These are phyloP conservation scores for Cercophora samala DNA, from an alignment of 495 filamentous ascomycete genomes.

Conservation along the genomic window DNA sequence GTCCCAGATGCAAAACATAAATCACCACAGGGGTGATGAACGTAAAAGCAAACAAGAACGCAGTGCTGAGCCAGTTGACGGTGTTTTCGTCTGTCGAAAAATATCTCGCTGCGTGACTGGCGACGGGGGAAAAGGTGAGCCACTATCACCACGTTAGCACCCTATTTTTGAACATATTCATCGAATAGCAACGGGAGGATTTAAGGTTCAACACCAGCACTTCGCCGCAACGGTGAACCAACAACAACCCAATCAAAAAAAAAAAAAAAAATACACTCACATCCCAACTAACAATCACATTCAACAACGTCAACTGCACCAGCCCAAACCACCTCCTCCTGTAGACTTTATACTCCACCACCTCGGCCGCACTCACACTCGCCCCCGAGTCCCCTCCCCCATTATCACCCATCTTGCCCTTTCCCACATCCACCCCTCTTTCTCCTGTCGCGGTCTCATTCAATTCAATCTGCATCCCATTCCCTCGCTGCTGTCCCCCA, in stretches of 20 bases:
- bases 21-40: slow-evolving; percentile 69
- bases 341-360: slow-evolving; percentile 66
- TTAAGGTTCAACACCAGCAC: neutral
- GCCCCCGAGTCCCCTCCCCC: too few species aligned
- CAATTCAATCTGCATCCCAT: slow-evolving; percentile 24
- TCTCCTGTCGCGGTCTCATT: slow-evolving; percentile 4
- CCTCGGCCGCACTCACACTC: slow-evolving; percentile 13
- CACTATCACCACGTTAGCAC: slow-evolving; percentile 53
- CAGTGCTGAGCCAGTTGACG: slow-evolving; percentile 91
- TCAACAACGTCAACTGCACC: slow-evolving; percentile 76
- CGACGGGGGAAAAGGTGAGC: slow-evolving; percentile 88
- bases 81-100: slow-evolving; percentile 70
- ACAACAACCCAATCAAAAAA: neutral
- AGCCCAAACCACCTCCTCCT: slow-evolving; percentile 89
- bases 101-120: slow-evolving; percentile 69
- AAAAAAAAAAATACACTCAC: slow-evolving; percentile 52
- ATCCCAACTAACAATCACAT: slow-evolving; percentile 93
- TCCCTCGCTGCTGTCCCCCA: neutral
- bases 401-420: too few species aligned
- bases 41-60: slow-evolving; percentile 80
- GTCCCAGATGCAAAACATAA: slow-evolving; percentile 73
- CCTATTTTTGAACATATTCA: neutral
- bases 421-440: too few species aligned
- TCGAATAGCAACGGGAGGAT: neutral
- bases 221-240: neutral